phyloP scores from a whole-genome alignment of 768 basidiomycete genomes.

The Suillus variegatus region DNA sequence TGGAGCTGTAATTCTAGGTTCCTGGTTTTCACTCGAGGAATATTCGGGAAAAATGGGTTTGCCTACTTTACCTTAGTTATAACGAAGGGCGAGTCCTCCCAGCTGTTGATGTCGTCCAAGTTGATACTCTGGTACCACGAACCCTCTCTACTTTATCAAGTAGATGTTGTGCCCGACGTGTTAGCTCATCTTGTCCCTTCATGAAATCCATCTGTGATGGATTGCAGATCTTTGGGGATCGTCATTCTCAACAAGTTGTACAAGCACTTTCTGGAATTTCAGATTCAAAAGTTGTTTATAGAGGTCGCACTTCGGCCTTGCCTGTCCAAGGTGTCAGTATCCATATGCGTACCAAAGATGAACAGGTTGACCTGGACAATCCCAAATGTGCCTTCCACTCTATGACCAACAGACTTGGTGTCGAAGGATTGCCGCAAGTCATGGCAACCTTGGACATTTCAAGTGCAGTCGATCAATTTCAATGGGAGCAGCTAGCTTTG shows the following conservation, averaged over 20 bases:
- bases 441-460: constrained; percentile 79
- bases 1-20: not conserved
- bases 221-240: constrained; percentile 51
- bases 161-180: constrained; percentile 60
- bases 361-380: constrained; percentile 63
- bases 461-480: constrained; percentile 82
- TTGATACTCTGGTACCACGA: constrained; percentile 44
- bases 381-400: constrained; percentile 79
- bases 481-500: too few relatives aligned
- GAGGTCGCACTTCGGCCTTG: constrained; percentile 77
- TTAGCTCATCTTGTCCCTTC: constrained; percentile 65
- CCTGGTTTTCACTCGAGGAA: not conserved
- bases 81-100: constrained; percentile 51
- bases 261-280: constrained; percentile 62
- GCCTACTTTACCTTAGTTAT: constrained; percentile 41
- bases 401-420: constrained; percentile 74
- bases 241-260: constrained; percentile 75
- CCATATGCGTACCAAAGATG: constrained; percentile 1
- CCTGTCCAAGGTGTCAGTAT: constrained; percentile 42
- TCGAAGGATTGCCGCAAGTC: constrained; percentile 83
- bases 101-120: constrained; percentile 37
- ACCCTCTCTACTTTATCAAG: constrained; percentile 37
- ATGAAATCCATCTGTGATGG: constrained; percentile 70
- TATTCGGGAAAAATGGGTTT: not conserved
- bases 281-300: constrained; percentile 81